Base-by-base conservation (phyloP, 768 basidiomycete species). In the Tulasnella calospora region DNA sequence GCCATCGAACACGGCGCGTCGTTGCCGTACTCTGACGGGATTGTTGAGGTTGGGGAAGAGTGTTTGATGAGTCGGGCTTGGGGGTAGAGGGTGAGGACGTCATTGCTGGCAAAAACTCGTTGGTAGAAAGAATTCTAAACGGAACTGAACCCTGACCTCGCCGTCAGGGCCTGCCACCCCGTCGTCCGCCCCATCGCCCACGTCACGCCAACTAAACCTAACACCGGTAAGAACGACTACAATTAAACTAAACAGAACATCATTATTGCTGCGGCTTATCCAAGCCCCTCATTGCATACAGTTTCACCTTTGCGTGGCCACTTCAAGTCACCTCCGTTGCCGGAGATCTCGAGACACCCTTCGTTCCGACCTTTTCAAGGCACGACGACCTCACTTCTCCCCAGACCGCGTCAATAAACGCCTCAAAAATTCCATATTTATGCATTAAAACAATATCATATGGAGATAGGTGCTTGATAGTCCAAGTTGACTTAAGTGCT, bases 1-100 rank as follows among this genome's bases (percentile, higher is more conserved):
- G 77, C 77, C 77, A 78, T 71, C 69, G 61, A 0, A 15, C 35
- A 30, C 67, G 67, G 4, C 69, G 61, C 33, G 30, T 76, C n/a
- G 46, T 76, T 9, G 51, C 44, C 9, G 44, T 74, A 41, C 44
- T 44, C 33, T 55, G 44, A 21, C 51, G 44, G 36, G 40, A 23
- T n/a, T 55, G 73, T n/a, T 47, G 44, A 21, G 73, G 73, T 47
- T 74, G 44, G 1, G 73, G 51, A 35, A 44, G 44, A 2, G 73
- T 55, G 27, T 76, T 67, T 38, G 75, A 70, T 15, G 75, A 30
- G 21, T 57, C 40, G 55, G 75, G 47, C 21, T 76, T 41, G 61
- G 57, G 27, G 10, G 73, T 44, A 5, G 73, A 27, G 19, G 44
- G 44, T 17, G 73, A 74, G 19, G 73, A 35, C 6, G 27, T 74